These are phyloP conservation scores for Aeschynomene evenia DNA, from an alignment of 306 rosid species.

Conservation along the genomic window DNA sequence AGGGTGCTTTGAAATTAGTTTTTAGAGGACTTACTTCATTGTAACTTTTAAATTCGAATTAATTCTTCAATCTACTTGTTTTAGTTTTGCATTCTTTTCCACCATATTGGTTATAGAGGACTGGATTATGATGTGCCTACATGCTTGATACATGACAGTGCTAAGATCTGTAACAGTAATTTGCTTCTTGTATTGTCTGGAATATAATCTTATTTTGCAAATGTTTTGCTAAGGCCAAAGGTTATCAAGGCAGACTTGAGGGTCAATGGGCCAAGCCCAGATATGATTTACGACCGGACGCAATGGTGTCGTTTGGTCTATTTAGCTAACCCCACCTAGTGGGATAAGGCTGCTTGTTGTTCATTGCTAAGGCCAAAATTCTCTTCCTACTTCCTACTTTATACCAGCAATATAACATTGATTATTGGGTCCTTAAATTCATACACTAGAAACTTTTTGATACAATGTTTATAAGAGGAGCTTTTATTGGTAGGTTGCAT, in stretches of 20 bases:
- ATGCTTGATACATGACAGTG: conserved; percentile 4
- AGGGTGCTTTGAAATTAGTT: conserved; percentile 24
- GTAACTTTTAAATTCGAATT: not conserved
- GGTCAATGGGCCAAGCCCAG: no score
- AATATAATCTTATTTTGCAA: not conserved
- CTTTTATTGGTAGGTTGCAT: not conserved
- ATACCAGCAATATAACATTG: not conserved
- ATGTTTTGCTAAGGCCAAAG: conserved; percentile 1
- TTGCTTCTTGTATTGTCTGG: not conserved
- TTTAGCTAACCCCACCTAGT: no score
- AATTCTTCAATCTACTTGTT: conserved; percentile 6
- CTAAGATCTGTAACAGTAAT: not conserved
- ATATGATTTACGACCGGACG: no score
- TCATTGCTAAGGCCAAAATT: no score
- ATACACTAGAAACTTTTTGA: not conserved
- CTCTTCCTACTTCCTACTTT: not conserved
- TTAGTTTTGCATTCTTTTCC: not conserved
- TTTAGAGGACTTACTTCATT: not conserved
- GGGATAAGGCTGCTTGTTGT: no score
- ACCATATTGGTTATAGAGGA: not conserved
- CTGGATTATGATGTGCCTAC: conserved; percentile 12
- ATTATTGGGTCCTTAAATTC: not conserved
- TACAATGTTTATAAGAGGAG: conserved; percentile 8
- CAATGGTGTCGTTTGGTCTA: no score
- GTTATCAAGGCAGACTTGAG: no score